Conservation (phyloP, 345 rosid species). For the Melastoma malabathricum region DNA sequence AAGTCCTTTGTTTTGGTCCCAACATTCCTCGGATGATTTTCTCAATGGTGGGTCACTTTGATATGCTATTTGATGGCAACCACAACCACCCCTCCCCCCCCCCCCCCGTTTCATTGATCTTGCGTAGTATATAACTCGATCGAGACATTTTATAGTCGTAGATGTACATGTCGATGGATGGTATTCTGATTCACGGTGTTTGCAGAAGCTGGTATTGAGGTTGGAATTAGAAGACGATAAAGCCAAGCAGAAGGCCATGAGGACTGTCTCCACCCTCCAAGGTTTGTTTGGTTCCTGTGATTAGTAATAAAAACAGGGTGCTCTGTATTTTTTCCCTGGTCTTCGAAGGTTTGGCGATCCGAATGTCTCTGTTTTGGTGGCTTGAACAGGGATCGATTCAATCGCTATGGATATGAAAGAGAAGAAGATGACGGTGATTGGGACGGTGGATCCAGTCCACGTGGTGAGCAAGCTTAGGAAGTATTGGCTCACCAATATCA, state of each 20-base stretch:
- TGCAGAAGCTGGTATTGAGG: conserved; percentile 72
- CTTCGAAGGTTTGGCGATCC: neutral
- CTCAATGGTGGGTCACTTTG: too few species aligned
- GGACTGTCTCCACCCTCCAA: conserved; percentile 66
- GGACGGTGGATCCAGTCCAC: conserved; percentile 60
- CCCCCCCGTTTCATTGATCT: conserved; percentile 6
- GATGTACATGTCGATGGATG: neutral
- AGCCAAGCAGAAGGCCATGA: conserved; percentile 83
- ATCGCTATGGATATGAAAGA: conserved; percentile 75
- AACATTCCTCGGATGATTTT: too few species aligned
- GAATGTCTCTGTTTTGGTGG: too few species aligned
- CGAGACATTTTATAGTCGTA: neutral
- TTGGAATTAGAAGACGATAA: conserved; percentile 63
- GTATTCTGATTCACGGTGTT: conserved; percentile 12
- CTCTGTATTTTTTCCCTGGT: neutral
- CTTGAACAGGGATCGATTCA: conserved; percentile 58
- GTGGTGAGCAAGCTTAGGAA: conserved; percentile 72
- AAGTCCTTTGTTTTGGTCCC: too few species aligned
- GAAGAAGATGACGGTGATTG: conserved; percentile 60
- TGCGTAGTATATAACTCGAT: too few species aligned
- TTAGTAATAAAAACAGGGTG: conserved; percentile 10
- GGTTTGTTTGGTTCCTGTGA: conserved; percentile 24
- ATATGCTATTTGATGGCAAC: too few species aligned
- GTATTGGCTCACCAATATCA: conserved; percentile 55
- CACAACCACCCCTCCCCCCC: too few species aligned